These are phyloP conservation scores for Fonsecaea nubica DNA, from an alignment of 2,329 filamentous ascomycete genomes.

Conservation along the genomic window DNA sequence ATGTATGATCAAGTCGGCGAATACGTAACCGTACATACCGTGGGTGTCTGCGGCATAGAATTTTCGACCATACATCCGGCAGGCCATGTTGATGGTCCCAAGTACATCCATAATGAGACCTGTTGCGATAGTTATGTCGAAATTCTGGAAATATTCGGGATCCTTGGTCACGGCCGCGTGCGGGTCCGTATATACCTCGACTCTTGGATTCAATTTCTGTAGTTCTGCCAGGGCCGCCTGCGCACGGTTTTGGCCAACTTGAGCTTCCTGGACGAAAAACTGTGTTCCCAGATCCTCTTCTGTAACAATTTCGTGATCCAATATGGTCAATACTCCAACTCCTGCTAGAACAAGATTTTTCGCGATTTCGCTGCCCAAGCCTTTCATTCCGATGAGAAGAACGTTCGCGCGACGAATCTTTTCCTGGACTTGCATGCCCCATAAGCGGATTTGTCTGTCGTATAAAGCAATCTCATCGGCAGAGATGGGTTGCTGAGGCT, in stretches of 20 bases:
- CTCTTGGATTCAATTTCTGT: conserved; percentile 86
- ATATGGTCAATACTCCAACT: conserved; percentile 85
- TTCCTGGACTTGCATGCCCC: conserved; percentile 94
- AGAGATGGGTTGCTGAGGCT: conserved; percentile 34
- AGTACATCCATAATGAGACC: conserved; percentile 79
- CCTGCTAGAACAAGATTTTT: conserved; percentile 97
- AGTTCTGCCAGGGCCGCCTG: conserved; percentile 79
- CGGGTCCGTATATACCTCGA: conserved; percentile 74
- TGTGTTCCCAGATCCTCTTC: conserved; percentile 81
- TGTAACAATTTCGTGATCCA: conserved; percentile 77
- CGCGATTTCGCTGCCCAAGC: conserved; percentile 89
- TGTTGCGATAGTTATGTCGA: conserved; percentile 87
- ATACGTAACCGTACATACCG: conserved; percentile 93
- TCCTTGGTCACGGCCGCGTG: conserved; percentile 71
- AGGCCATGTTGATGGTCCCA: conserved; percentile 82
- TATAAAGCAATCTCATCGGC: conserved; percentile 95
- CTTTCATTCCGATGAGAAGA: conserved; percentile 85
- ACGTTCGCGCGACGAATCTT: conserved; percentile 87
- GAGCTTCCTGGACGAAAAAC: conserved; percentile 77
- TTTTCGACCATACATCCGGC: conserved; percentile 75
- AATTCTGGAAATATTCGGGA: conserved; percentile 76
- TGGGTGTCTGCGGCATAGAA: conserved; percentile 91
- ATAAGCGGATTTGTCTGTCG: conserved; percentile 94
- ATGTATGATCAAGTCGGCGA: conserved; percentile 89
- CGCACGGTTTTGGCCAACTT: conserved; percentile 82